Base-by-base conservation (phyloP, 2,329 filamentous ascomycete genomes). In the Gnomoniopsis smithogilvyi region DNA sequence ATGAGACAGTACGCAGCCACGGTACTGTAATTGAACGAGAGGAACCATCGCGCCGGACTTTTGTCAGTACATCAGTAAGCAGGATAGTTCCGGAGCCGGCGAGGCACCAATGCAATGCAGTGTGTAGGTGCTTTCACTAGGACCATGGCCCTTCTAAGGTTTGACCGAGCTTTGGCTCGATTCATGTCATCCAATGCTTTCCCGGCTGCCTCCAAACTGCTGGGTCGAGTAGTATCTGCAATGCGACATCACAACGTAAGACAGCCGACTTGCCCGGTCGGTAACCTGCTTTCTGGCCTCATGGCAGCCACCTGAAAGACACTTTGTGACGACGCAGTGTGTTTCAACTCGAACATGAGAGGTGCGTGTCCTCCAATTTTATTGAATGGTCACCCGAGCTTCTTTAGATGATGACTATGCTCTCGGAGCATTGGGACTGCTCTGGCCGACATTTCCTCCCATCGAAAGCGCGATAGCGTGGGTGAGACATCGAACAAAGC, bases 171-270 rank as follows among this genome's bases (percentile, higher is more conserved):
- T 51, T 56, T 52, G 30, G 15, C 30, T 50, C 33, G 22, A 41
- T 41, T 47, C 49, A 26, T 36, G 26, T 36, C 56, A 52, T 53
- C 56, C 50, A 58, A 47, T 58, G 22, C 49, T 48, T 53, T 11
- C 17, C 41, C 43, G 56, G 56, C 56, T 58, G 49, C 56, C 56
- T 58, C 56, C 56, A 53, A 45, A 58, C 41, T 58, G 56, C 56
- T 58, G 56, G 56, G 56, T 46, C 49, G 36, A 24, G 15, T 45
- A 43, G 26, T 46, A 17, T 43, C 41, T 53, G 49, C 49, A 51
- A 57, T 57, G 54, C 54, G 38, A 57, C 54, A 30, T 38, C 56
- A 33, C 48, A 49, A 52, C 46, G 17, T 22, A 48, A 14, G 47
- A 26, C 47, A 33, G 22, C 17, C 22, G 47, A 26, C 17, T 30